Base-by-base conservation (phyloP, 1,139 yeast species). In the Kodamaea arcana region DNA sequence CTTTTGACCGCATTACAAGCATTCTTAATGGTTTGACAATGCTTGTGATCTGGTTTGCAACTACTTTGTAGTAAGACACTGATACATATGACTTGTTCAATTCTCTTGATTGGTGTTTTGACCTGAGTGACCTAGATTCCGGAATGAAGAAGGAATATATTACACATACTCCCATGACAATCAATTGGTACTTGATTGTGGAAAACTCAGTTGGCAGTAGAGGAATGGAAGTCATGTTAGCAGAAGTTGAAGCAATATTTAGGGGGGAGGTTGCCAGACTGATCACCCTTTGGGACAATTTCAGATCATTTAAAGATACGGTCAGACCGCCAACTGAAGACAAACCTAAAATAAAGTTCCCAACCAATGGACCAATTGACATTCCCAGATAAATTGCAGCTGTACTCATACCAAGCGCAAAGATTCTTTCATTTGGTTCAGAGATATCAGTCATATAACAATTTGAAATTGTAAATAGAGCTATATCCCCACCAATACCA, bases 401-500 rank as follows among this genome's bases (percentile, higher is more conserved):
- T 38, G 71, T 66, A 23, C 73, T 56, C 27, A 73, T 54, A 0
- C 88, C 86, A 43, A 83, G 61, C 2, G 70, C 61, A 33, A 72
- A 69, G 13, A 76, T 72, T 40, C 90, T 58, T 34, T 69, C 62
- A 23, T 60, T 62, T 1, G 80, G 70, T 12, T 73, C 77, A 10
- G 75, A 77, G 30, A 80, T 74, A 54, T 83, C 94, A 4, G 83
- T 65, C 22, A 81, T 65, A 48, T 82, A 83, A 31, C 84, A 71
- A 43, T 73, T 73, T 12, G 71, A 58, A 22, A 82, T 52, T 11
- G 80, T 69, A 31, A 76, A 50, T 27, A 77, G 41, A 11, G 78
- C 63, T 33, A 71, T 50, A 1, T 68, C 29, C 0, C 83, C 78
- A 15, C 92, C 92, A n/a, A 77, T 69, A 2, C 69, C 32, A 25